phyloP scores from a whole-genome alignment of 1,284 basidiomycete genomes.

The Phlebopus sp. region DNA sequence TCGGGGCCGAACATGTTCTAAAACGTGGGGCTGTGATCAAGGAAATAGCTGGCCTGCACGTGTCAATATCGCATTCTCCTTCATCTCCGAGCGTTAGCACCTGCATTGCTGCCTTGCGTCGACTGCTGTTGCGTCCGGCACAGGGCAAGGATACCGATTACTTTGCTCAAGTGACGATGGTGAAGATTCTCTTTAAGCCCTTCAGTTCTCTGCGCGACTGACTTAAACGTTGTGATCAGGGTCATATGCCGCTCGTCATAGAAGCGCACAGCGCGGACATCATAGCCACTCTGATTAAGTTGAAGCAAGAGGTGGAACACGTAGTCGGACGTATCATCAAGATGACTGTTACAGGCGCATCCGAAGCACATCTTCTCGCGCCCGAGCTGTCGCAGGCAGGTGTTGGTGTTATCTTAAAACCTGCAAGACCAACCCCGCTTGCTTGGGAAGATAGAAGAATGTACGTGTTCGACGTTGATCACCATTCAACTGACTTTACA shows the following conservation, averaged over 20 bases:
- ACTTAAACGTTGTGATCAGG: constrained; percentile 24
- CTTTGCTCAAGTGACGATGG: constrained; percentile 33
- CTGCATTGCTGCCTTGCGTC: constrained; percentile 54
- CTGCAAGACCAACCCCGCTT: constrained; percentile 52
- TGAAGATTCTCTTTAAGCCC: constrained; percentile 2
- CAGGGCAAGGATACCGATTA: constrained; percentile 12
- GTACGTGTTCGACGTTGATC: constrained; percentile 25
- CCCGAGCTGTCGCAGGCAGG: constrained; percentile 64
- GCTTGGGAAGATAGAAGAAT: constrained; percentile 52
- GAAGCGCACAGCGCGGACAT: constrained; percentile 61
- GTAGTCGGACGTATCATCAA: constrained; percentile 36
- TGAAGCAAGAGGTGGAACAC: constrained; percentile 69
- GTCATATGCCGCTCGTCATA: constrained; percentile 53
- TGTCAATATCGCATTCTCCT: constrained; percentile 47
- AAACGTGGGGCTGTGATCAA: constrained; percentile 63
- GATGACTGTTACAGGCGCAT: constrained; percentile 61
- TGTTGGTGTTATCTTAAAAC: constrained; percentile 72
- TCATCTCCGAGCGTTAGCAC: constrained; percentile 50
- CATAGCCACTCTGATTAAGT: constrained; percentile 68
- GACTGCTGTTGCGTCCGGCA: constrained; percentile 52
- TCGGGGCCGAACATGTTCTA: constrained; percentile 57
- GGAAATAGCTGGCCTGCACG: constrained; percentile 66
- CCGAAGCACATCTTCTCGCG: constrained; percentile 73
- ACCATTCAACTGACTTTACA: constrained; percentile 41
- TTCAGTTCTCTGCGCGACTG: not conserved